Evolutionary conservation across 2,329 filamentous ascomycete genomes (phyloP).

Genomic region (Cladosporium colombiae): DNA sequence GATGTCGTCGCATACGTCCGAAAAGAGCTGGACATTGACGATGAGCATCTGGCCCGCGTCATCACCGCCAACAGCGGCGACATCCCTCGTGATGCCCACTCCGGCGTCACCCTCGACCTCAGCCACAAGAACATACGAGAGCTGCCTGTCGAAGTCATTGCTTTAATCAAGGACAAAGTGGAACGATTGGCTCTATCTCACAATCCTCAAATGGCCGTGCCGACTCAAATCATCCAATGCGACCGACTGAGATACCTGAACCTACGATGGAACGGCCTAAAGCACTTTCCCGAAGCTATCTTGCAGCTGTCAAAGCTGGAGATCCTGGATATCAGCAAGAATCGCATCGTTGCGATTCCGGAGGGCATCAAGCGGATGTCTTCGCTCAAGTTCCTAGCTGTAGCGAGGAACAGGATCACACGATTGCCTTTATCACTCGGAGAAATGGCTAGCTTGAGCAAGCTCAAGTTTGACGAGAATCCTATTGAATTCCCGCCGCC

Average conservation of each 20-base stretch:
- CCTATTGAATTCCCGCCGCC: slow-evolving; percentile 73
- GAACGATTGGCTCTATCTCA: slow-evolving; percentile 79
- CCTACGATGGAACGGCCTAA: slow-evolving; percentile 72
- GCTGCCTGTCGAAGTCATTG: slow-evolving; percentile 71
- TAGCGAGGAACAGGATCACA: slow-evolving; percentile 83
- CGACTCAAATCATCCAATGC: slow-evolving; percentile 71
- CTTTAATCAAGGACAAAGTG: slow-evolving; percentile 72
- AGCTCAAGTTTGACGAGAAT: slow-evolving; percentile 88
- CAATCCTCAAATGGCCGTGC: slow-evolving; percentile 71
- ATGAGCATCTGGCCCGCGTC: slow-evolving; percentile 36
- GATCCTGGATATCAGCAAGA: slow-evolving; percentile 88
- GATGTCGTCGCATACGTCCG: slow-evolving; percentile 35
- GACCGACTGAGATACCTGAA: slow-evolving; percentile 78
- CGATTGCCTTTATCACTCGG: slow-evolving; percentile 80
- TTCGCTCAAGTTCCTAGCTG: slow-evolving; percentile 84
- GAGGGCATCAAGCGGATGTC: slow-evolving; percentile 77
- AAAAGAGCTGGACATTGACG: slow-evolving; percentile 37
- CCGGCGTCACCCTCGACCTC: slow-evolving; percentile 75
- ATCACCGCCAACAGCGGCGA: slow-evolving; percentile 28
- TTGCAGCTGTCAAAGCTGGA: slow-evolving; percentile 84
- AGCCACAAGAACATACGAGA: slow-evolving; percentile 73
- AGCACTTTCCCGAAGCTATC: slow-evolving; percentile 66
- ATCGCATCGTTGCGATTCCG: slow-evolving; percentile 76
- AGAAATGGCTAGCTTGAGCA: slow-evolving; percentile 85
- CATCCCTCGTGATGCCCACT: slow-evolving; percentile 38